phyloP scores from a whole-genome alignment of 176 grass and related monocot species.

The Saccharum spontaneum region DNA sequence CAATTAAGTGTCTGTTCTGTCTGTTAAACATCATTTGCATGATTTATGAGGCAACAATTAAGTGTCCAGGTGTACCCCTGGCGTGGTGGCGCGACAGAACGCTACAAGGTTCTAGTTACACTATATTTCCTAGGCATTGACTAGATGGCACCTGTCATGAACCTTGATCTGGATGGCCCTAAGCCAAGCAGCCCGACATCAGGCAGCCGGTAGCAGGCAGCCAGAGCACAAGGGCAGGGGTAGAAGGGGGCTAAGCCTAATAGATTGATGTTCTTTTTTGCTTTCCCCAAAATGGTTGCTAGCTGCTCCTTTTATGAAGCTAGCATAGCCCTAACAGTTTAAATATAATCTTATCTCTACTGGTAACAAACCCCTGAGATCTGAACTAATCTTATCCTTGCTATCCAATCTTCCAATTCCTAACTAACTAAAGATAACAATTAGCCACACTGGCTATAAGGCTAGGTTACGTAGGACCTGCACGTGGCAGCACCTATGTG shows the following conservation, averaged over 20 bases:
- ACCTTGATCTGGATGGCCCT: neutral
- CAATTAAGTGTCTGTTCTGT: neutral
- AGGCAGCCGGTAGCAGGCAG: neutral
- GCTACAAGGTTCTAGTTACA: neutral
- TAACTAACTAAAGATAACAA: neutral
- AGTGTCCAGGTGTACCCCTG: neutral
- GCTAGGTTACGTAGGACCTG: neutral
- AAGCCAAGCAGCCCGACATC: neutral
- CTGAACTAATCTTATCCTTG: neutral
- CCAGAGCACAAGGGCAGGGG: neutral
- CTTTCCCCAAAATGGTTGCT: neutral
- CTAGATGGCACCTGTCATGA: neutral
- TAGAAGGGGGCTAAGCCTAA: neutral
- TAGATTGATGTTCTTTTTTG: neutral
- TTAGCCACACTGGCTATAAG: neutral
- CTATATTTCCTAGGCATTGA: neutral
- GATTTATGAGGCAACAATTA: neutral
- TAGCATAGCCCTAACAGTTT: neutral
- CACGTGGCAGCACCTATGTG: neutral
- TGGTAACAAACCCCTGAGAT: neutral
- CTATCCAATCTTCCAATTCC: neutral
- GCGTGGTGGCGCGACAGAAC: neutral
- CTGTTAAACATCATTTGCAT: neutral
- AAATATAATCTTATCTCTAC: neutral
- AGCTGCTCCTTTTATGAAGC: neutral